Conservation (phyloP, 305 asterid genomes). For the Euphrasia arctica region DNA sequence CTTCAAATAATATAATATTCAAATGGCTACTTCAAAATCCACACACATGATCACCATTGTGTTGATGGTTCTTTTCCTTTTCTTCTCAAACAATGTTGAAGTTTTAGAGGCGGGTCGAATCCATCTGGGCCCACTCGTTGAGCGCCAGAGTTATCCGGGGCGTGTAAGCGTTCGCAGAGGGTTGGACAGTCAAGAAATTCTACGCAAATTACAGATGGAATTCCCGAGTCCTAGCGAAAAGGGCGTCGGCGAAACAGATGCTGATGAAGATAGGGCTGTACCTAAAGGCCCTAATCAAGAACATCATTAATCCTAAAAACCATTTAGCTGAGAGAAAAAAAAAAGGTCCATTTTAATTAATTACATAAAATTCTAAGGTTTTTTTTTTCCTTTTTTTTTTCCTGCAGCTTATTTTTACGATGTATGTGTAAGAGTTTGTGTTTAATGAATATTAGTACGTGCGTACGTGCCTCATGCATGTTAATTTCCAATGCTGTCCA, state of each 20-base stretch:
- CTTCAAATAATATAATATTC: too few relatives aligned
- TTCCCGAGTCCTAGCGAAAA: neutral
- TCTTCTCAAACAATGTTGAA: conserved; percentile 21
- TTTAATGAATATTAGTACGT: neutral
- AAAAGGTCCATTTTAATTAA: too few relatives aligned
- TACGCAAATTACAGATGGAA: conserved; percentile 24
- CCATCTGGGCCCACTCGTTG: neutral
- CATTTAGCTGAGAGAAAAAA: too few relatives aligned
- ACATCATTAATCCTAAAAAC: conserved; percentile 27
- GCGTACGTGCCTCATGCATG: too few relatives aligned
- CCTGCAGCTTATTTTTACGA: neutral
- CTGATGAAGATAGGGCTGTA: neutral
- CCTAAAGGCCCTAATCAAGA: conserved; percentile 65
- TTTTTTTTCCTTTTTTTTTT: too few relatives aligned
- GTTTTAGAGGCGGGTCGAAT: conserved; percentile 7
- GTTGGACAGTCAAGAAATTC: conserved; percentile 30
- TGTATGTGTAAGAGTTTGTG: neutral
- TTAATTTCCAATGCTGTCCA: too few relatives aligned
- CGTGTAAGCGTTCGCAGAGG: conserved; percentile 1
- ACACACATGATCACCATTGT: neutral
- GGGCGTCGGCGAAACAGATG: neutral
- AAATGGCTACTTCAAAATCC: neutral
- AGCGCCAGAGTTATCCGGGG: neutral
- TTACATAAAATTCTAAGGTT: too few relatives aligned
- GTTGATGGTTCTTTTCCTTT: conserved; percentile 19